A percentile compares a stretch with the other conserved stretches of the same genome.
phyloP scores from a whole-genome alignment of 2,329 filamentous ascomycete species.

The Microsporum canis region DNA sequence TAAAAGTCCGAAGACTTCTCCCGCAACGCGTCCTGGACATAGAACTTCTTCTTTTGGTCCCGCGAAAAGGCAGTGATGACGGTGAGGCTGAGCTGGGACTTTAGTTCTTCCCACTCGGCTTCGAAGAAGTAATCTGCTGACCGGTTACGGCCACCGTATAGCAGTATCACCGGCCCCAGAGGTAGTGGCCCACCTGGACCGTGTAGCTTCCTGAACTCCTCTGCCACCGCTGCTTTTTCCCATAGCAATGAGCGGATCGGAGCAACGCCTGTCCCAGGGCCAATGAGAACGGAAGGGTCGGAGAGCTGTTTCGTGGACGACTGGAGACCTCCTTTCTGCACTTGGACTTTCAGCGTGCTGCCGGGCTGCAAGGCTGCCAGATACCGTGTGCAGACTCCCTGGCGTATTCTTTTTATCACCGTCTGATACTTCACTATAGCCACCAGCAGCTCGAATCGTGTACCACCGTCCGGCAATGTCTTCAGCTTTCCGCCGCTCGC shows the following conservation, averaged over 20 bases:
- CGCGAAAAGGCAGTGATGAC: slow-evolving; percentile 59
- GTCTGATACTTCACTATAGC: slow-evolving; percentile 89
- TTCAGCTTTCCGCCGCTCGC: slow-evolving; percentile 56
- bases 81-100: slow-evolving; percentile 35
- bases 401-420: slow-evolving; percentile 67
- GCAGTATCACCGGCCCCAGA: slow-evolving; percentile 47
- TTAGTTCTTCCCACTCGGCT: slow-evolving; percentile 55
- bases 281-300: slow-evolving; percentile 62
- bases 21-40: slow-evolving; percentile 55
- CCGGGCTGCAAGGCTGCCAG: slow-evolving; percentile 52
- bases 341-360: slow-evolving; percentile 48
- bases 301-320: slow-evolving; percentile 37
- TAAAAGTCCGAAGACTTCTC: slow-evolving; percentile 41
- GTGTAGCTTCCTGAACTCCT: slow-evolving; percentile 22
- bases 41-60: slow-evolving; percentile 53
- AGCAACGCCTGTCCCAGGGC: slow-evolving; percentile 76
- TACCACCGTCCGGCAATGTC: slow-evolving; percentile 26
- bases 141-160: slow-evolving; percentile 74
- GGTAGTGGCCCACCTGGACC: slow-evolving; percentile 18
- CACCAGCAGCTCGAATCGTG: slow-evolving; percentile 59
- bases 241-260: slow-evolving; percentile 73
- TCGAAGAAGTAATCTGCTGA: slow-evolving; percentile 70
- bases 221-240: slow-evolving; percentile 46
- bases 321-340: slow-evolving; percentile 44
- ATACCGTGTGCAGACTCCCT: slow-evolving; percentile 86